These are phyloP conservation scores for Scutellaria minor DNA, from an alignment of 257 asterid genomes.

Conservation along the genomic window DNA sequence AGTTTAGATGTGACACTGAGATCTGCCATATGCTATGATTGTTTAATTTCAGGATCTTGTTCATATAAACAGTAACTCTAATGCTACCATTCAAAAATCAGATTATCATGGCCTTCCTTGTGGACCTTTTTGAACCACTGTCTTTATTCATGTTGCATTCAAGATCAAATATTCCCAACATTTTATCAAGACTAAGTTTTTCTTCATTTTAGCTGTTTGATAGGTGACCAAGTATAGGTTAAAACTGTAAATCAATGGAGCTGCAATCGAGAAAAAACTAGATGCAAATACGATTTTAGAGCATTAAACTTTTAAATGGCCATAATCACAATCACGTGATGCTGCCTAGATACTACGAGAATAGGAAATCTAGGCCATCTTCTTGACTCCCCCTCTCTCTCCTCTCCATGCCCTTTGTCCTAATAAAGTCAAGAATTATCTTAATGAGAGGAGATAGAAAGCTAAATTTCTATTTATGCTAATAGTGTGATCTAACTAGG, in stretches of 20 bases:
- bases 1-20: background rate
- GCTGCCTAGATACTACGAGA: background rate
- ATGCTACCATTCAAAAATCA: background rate
- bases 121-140: background rate
- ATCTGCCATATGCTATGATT: background rate
- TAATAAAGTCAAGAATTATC: background rate
- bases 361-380: background rate
- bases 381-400: background rate
- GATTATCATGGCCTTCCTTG: background rate
- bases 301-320: background rate
- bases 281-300: background rate
- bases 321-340: background rate
- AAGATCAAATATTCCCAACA: background rate
- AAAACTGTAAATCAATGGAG: background rate
- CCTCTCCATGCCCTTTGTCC: background rate
- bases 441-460: background rate
- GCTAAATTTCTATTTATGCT: background rate
- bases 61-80: background rate
- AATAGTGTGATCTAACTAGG: background rate
- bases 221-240: background rate
- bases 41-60: background rate
- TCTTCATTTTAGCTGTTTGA: background rate
- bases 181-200: no score
- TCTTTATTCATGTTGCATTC: background rate
- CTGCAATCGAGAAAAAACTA: background rate